Evolutionary conservation across 1,284 basidiomycete species (phyloP), one percentile per base, ranked within the genome.

Genomic region (Ustilago curta): DNA sequence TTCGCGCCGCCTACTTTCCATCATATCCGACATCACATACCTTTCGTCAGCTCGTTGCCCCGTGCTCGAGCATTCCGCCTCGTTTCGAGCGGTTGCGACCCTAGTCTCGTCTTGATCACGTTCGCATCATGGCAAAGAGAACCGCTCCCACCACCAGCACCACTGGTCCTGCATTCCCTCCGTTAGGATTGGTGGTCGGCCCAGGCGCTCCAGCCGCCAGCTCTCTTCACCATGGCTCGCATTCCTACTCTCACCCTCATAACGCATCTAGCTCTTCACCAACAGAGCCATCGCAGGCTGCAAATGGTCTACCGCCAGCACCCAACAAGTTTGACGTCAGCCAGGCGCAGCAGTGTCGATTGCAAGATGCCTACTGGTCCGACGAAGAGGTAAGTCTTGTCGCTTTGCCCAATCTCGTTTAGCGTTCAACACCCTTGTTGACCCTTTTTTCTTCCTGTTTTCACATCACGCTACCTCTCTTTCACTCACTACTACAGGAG

Each of bases 351-450:
- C 81, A 87, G 60, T 87, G 86, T 70, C 83, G 93, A 39, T 91
- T 97, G 44, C 95, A 96, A 86, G 95, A 97, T 91, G 95, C 95
- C 88, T 95, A 95, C 85, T 97, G 95, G 95, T 95, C 93, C 85
- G 94, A 97, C 86, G 95, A 97, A 85, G 95, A 97, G 44, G 44
- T 45, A 68, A 57, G 78, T 80, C 9, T 9, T 27, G 19, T 43
- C 37, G 7, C 27, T 42, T 42, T 29, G 14, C 4, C 40, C 5
- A 23, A 8, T 39, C 42, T 23, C 12, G 8, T 32, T 32, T 47
- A 37, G 23, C 19, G 4, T 23, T 45, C 48, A 32, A 47, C 59
- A 16, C 29, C 19, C 42, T 37, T 14, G 23, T 45, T 49, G 25
- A 47, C 48, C 32, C 40, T 18, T n/a, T 31, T 23, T 25, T 12